Base-by-base conservation (phyloP, 805 yeast genomes). In the Hyphopichia homilentoma region DNA sequence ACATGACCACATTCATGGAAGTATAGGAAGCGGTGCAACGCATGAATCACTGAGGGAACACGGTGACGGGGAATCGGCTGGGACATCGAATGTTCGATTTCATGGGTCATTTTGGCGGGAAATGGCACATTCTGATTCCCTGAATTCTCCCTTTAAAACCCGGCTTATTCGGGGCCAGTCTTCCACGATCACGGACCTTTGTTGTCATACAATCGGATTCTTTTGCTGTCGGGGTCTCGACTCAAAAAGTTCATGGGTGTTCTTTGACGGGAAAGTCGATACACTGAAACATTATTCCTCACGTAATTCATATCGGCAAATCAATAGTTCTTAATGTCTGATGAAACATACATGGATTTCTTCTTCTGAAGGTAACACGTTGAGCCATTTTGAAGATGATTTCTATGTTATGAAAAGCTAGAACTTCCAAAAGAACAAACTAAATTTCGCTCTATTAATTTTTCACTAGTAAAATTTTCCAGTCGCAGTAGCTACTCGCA, bases 331-430 rank as follows among this genome's bases (percentile, higher is more conserved):
- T 20, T 7, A 20, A 8, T 20, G 11, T 20, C 7, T 20, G 22
- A 20, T 20, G 22, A 47, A 39, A 63, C 70, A 63, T 63, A 64
- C 69, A 89, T 77, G 97, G 96, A 74, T 88, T 89, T 82, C 95
- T 86, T 81, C 95, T 87, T 84, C 97, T 87, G 85, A 80, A 89
- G 58, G 97, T 88, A 74, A 89, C 94, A 83, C 98, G 90, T 78
- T 88, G 95, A 72, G 96, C 98, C 98, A 93, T 93, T 76, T 76
- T 65, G 53, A 51, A 48, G 54, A 45, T 50, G 43, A 33, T 45
- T 32, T 34, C 40, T 44, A 37, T 39, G 42, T 43, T 43, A 40
- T 40, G 34, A n/a, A n/a, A n/a, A n/a, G n/a, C n/a, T n/a, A n/a
- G n/a, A n/a, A n/a, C n/a, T n/a, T n/a, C 37, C 38, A 38, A 38